Conservation (phyloP, 2,329 filamentous ascomycete genomes). For the Clonostachys byssicola region DNA sequence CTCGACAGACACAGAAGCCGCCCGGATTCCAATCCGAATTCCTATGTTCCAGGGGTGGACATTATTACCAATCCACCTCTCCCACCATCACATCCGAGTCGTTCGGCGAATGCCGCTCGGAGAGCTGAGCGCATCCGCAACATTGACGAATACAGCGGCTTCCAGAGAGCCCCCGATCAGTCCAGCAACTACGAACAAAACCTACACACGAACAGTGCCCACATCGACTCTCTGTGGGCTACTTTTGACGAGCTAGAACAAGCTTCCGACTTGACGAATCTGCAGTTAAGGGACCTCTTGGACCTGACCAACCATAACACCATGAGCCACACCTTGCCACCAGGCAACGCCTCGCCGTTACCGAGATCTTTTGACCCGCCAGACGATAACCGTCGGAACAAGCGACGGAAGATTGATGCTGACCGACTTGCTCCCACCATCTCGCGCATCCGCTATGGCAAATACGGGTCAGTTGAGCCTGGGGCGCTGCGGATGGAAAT, state of each 20-base stretch:
- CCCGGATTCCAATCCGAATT: too few species aligned
- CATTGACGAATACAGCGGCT: constrained; percentile 21
- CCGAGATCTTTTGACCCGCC: constrained; percentile 29
- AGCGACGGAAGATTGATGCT: constrained; percentile 68
- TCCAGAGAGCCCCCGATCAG: constrained; percentile 17
- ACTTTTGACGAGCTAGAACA: constrained; percentile 31
- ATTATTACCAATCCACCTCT: not conserved
- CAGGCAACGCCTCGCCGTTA: constrained; percentile 17
- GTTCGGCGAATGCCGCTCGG: constrained; percentile 15
- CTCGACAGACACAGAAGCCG: not conserved
- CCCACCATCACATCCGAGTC: constrained; percentile 3
- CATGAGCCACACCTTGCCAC: constrained; percentile 12
- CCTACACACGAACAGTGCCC: constrained; percentile 12
- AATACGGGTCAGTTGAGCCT: constrained; percentile 81
- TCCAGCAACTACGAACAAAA: constrained; percentile 8
- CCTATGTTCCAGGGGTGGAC: too few species aligned
- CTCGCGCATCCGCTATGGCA: constrained; percentile 72
- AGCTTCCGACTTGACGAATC: constrained; percentile 34
- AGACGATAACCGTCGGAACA: constrained; percentile 50
- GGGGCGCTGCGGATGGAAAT: constrained; percentile 83
- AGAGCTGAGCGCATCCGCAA: constrained; percentile 29
- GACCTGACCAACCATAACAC: constrained; percentile 24
- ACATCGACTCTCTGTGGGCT: constrained; percentile 12
- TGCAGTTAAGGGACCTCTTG: constrained; percentile 36
- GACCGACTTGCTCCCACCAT: constrained; percentile 47